Evolutionary conservation across 73 alveolate genomes (phyloP).

Genomic region (Blepharisma japonicum): DNA sequence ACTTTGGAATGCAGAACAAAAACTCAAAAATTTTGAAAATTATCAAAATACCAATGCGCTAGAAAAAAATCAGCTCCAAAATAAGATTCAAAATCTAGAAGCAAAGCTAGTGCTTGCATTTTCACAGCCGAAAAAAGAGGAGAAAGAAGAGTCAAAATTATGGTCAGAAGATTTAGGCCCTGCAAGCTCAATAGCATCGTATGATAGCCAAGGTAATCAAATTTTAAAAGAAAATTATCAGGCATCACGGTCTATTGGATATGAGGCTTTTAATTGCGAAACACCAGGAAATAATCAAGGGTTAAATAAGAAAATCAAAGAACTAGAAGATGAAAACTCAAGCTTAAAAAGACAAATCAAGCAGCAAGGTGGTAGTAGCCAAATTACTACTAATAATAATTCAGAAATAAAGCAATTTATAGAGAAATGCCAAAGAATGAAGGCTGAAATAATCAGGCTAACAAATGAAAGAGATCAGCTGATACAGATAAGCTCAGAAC

Average conservation of each 20-base stretch:
- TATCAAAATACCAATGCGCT: background rate
- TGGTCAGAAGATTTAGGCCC: constrained; percentile 20
- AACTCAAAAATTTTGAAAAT: background rate
- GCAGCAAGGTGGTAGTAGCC: background rate
- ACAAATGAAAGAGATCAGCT: constrained; percentile 29
- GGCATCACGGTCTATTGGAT: too few relatives aligned
- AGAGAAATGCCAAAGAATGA: background rate
- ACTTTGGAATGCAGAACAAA: background rate
- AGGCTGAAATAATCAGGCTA: background rate
- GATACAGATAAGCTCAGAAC: constrained; percentile 17
- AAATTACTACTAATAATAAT: background rate
- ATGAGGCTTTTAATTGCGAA: too few relatives aligned
- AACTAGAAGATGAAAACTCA: too few relatives aligned
- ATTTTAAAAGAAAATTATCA: too few relatives aligned
- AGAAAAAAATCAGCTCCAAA: background rate
- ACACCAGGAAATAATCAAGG: too few relatives aligned
- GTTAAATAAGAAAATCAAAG: too few relatives aligned
- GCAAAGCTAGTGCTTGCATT: too few relatives aligned
- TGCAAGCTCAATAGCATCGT: constrained; percentile 13
- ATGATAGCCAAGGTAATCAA: background rate
- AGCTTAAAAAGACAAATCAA: too few relatives aligned
- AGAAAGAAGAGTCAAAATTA: too few relatives aligned
- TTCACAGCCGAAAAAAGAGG: too few relatives aligned
- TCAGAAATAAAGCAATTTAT: background rate
- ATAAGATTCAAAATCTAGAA: too few relatives aligned